A percentile compares a stretch with the other conserved stretches of the same genome.
Evolutionary conservation across 352 stramenopile genomes (phyloP).

Genomic region (Pythium angustatum): DNA sequence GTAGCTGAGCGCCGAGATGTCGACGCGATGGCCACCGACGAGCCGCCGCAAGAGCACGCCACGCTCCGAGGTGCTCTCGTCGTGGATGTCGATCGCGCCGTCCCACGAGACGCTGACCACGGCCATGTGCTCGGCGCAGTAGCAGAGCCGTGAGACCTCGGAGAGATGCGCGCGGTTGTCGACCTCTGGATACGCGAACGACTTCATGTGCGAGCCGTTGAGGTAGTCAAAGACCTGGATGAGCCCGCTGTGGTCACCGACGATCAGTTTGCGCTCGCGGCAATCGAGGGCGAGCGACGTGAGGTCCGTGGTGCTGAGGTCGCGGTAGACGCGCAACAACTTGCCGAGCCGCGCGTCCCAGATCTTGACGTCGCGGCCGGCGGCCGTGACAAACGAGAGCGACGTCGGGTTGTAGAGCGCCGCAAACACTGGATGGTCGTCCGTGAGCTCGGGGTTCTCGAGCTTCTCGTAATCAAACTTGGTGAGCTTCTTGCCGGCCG

Average conservation of each 20-base stretch:
- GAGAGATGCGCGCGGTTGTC: conserved; percentile 65
- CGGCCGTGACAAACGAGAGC: conserved; percentile 85
- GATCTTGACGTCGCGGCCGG: conserved; percentile 80
- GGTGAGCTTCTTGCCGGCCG: conserved; percentile 71
- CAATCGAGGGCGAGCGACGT: conserved; percentile 81
- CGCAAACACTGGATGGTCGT: conserved; percentile 78
- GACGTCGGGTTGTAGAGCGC: conserved; percentile 87
- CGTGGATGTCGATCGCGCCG: conserved; percentile 79
- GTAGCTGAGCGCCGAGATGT: conserved; percentile 81
- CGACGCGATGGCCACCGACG: conserved; percentile 62
- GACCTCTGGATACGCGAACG: conserved; percentile 68
- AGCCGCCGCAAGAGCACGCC: conserved; percentile 77
- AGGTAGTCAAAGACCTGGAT: conserved; percentile 88
- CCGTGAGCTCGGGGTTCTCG: conserved; percentile 81
- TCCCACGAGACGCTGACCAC: conserved; percentile 86
- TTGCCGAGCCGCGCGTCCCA: conserved; percentile 86
- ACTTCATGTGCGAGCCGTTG: conserved; percentile 88
- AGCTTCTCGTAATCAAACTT: conserved; percentile 90
- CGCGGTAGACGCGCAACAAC: conserved; percentile 76
- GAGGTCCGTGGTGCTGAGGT: conserved; percentile 68
- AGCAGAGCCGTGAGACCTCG: conserved; percentile 79
- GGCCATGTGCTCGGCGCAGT: conserved; percentile 84
- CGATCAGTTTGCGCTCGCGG: conserved; percentile 84
- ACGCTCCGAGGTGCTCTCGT: conserved; percentile 81
- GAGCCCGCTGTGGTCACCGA: conserved; percentile 78